Base-by-base conservation (phyloP, 2,329 filamentous ascomycete genomes). In the Blumeriella jaapii region DNA sequence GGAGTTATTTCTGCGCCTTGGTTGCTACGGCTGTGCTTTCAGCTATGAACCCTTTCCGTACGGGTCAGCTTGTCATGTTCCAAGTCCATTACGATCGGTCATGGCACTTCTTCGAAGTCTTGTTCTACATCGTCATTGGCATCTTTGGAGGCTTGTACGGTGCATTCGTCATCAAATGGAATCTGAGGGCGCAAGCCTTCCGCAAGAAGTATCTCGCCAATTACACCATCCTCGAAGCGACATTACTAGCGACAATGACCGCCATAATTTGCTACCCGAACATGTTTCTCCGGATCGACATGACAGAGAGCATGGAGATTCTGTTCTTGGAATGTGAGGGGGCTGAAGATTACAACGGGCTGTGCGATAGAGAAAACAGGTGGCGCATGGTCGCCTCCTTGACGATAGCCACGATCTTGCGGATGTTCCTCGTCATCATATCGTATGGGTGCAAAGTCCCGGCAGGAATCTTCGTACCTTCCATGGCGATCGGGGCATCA, bases 301-400 rank as follows among this genome's bases (percentile, higher is more conserved):
- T 98, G 91, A 95, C 91, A 0, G 89, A 96, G 63, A 94, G 86
- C 63, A 96, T 98, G 91, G 87, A 96, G 57, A 93, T 95, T 44
- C 63, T 98, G 8, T 98, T 98, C 58, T 70, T 82, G 10, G 91
- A 98, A 55, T 98, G 91, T 50, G 84, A 93, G 54, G 85, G 82
- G 4, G 78, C 69, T 13, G 82, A 93, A 55, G 84, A 89, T 54
- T 95, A 94, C 49, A 75, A 93, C 44, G 82, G 82, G 5, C 72
- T 98, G 11, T 98, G 91, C 68, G 82, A 95, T 57, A 56, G 68
- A 3, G 65, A 82, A 33, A 79, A 82, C 49, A 75, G 86, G 15
- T 79, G 78, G 67, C 66, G 68, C 35, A 93, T 93, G 62, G 74
- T 95, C 5, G 52, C 82, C 11, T 89, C 85, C 0, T 65, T 98